Base-by-base conservation (phyloP, 2,329 filamentous ascomycete genomes). In the Alternaria gaisen region DNA sequence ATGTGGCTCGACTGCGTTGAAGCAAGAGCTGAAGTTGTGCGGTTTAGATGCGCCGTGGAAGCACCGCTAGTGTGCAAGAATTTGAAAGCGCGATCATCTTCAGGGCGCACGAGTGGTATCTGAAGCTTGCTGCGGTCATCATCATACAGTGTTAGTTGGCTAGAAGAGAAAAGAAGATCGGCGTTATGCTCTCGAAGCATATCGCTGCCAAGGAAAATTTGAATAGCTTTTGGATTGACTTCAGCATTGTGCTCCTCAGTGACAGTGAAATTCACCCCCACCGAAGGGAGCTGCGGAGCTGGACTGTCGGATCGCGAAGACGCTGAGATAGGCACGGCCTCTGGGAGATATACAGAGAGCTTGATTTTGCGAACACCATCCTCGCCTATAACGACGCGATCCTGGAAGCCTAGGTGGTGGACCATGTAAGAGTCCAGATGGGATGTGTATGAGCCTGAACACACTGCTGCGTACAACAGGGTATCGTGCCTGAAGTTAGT, bases 141-240 rank as follows among this genome's bases (percentile, higher is more conserved):
- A 69, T 96, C 92, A 68, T 93, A 94, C 28, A 98, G 83, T 0
- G 91, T 91, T 83, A 99, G 88, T 65, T 91, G 90, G 73, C 97
- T 97, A 66, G 94, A 92, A 0, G 95, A 98, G 71, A 99, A 92
- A 22, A 98, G 81, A 11, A 99, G 86, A 76, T 98, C 95, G 24
- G 93, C 94, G 67, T 91, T 97, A 74, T 97, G 92, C 10, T 90
- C 85, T 64, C 94, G 88, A 58, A 99, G 83, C 14, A 92, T 87
- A 78, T 98, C 94, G 73, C 93, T 97, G 40, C 95, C 94, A 59
- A 99, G 84, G 74, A 97, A 93, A 53, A 97, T 90, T 66, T 93
- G 91, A 58, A 98, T 92, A 10, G 84, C 81, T 73, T 88, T 91
- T 38, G 74, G 69, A 40, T 86, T 86, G 12, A 81, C 80, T 30